Percentiles rank a stretch among this genome's conserved stretches.
Evolutionary conservation across 495 filamentous ascomycete genomes (phyloP).

Genomic region (Eremomyces bilateralis): DNA sequence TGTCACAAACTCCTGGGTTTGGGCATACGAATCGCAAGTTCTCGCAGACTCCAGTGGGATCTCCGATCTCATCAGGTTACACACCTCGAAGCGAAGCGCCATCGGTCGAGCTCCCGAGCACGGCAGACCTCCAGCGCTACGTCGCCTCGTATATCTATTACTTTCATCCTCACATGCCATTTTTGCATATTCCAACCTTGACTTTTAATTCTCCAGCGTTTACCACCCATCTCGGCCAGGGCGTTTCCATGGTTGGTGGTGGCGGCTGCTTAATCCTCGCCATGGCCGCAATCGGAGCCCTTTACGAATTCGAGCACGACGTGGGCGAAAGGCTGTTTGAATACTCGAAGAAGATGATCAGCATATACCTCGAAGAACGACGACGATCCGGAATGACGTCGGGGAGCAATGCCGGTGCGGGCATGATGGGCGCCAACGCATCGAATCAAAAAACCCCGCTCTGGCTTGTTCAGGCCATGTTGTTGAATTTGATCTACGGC

Average conservation of each 20-base stretch:
- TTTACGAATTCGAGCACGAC: slow-evolving; percentile 72
- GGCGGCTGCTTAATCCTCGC: slow-evolving; percentile 81
- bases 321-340: slow-evolving; percentile 78
- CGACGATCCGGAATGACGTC: slow-evolving; percentile 75
- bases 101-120: slow-evolving; percentile 44
- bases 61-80: slow-evolving; percentile 36
- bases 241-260: slow-evolving; percentile 53
- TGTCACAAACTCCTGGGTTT: slow-evolving; percentile 56
- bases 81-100: slow-evolving; percentile 15
- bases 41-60: slow-evolving; percentile 47
- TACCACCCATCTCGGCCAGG: slow-evolving; percentile 36
- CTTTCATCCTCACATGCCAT: slow-evolving; percentile 88
- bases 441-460: slow-evolving; percentile 63
- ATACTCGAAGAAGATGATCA: slow-evolving; percentile 85
- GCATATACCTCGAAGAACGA: slow-evolving; percentile 78
- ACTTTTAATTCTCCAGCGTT: slow-evolving; percentile 66
- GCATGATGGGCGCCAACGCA: background rate
- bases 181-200: slow-evolving; percentile 79
- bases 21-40: slow-evolving; percentile 43
- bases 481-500: slow-evolving; percentile 89
- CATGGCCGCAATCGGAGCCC: slow-evolving; percentile 86
- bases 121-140: slow-evolving; percentile 81
- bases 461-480: slow-evolving; percentile 94
- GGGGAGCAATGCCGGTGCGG: slow-evolving; percentile 35
- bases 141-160: slow-evolving; percentile 81